Base-by-base conservation (phyloP, 1,284 basidiomycete genomes). In the Volvariella volvacea region DNA sequence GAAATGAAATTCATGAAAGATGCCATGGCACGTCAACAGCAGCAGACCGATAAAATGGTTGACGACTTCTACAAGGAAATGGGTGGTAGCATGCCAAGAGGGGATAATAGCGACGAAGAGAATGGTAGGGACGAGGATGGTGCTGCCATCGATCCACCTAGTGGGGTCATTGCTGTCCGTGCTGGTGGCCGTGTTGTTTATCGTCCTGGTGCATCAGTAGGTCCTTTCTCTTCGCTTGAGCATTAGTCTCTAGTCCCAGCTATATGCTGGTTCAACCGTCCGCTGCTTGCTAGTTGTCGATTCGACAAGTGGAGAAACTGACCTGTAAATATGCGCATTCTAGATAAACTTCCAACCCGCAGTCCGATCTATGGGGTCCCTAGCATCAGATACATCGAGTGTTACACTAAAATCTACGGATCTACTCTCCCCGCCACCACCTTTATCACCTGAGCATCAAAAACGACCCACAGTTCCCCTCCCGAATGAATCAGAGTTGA, bases 1-100 rank as follows among this genome's bases (percentile, higher is more conserved):
- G 74, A 80, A 53, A 94, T 96, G 92, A 93, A 93, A 65, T 96
- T 96, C 64, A 96, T 96, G 93, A 83, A 87, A 60, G 86, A 92
- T 48, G 92, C 89, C 0, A 81, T 85, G 66, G 78, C 78, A 10
- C 73, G 88, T 51, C 75, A 82, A 46, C 70, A 79, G 55, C 69
- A 63, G 12, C 73, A 70, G 42, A 77, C 78, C 0, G 70, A 81
- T 47, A 72, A 71, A 45, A 74, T 78, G 50, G 79, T 76, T 9
- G 84, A 86, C 46, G 85, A 88, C 51, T 79, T 92, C 48, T 65
- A 80, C 46, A 69, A 67, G 49, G 85, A 90, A 54, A 68, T 93
- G 56, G 78, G 76, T 33, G 66, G 63, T 3, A n/a, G n/a, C n/a
- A n/a, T n/a, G n/a, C n/a, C n/a, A n/a, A n/a, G n/a, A 52, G 59